Evolutionary conservation across 768 basidiomycete species (phyloP).

Genomic region (Pleurotus pulmonarius): DNA sequence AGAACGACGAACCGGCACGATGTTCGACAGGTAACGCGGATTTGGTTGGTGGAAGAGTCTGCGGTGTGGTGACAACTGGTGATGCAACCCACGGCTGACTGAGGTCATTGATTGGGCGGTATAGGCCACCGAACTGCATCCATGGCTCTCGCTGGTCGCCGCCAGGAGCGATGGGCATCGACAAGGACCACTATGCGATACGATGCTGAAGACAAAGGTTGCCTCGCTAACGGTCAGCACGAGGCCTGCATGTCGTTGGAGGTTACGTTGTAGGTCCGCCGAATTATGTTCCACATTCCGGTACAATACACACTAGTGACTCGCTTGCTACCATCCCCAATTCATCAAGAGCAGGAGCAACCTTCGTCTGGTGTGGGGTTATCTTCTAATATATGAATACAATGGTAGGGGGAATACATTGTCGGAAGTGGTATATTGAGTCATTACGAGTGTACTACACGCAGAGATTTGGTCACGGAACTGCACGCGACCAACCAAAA

Average conservation of each 20-base stretch:
- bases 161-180: not conserved
- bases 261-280: too few species aligned
- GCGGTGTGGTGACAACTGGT: slow-evolving; percentile 7
- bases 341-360: too few species aligned
- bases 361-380: too few species aligned
- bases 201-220: too few species aligned
- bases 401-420: too few species aligned
- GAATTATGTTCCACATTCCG: too few species aligned
- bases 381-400: too few species aligned
- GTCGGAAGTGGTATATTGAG: not conserved
- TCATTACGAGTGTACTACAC: not conserved
- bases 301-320: too few species aligned
- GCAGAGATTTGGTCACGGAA: not conserved
- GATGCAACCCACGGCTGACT: slow-evolving; percentile 17
- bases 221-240: too few species aligned
- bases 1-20: too few species aligned
- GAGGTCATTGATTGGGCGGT: slow-evolving; percentile 15
- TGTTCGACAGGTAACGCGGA: not conserved
- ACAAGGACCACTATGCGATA: not conserved
- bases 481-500: slow-evolving; percentile 55
- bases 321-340: too few species aligned
- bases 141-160: slow-evolving; percentile 8
- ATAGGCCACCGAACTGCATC: slow-evolving; percentile 14
- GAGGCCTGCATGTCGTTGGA: too few species aligned
- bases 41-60: slow-evolving; percentile 1